Evolutionary conservation across 2,329 filamentous ascomycete genomes (phyloP).

Genomic region (Aspergillus chevalieri): DNA sequence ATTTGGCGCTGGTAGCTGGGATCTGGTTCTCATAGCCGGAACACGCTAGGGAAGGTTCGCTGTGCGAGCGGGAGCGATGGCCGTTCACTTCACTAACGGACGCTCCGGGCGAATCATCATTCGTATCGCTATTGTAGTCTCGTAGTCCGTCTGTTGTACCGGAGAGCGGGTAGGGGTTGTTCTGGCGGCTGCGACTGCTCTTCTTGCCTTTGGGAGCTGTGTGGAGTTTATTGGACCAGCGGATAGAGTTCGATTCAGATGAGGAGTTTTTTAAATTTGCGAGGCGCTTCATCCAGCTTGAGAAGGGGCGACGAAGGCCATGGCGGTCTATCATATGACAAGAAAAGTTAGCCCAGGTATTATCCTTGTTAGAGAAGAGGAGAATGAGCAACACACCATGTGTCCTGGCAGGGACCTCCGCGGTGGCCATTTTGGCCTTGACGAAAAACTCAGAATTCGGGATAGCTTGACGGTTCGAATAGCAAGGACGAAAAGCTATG

Average conservation of each 20-base stretch:
- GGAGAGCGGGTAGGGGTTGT: conserved; percentile 89
- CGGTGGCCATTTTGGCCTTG: conserved; percentile 24
- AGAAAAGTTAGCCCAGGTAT: conserved; percentile 1
- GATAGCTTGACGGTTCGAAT: not conserved
- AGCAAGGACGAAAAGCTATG: not conserved
- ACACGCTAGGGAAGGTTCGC: conserved; percentile 55
- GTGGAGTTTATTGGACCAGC: conserved; percentile 35
- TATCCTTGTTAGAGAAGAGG: not conserved
- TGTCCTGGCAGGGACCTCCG: conserved; percentile 29
- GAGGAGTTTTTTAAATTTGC: conserved; percentile 76
- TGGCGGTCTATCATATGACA: conserved; percentile 55
- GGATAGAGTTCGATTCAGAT: conserved; percentile 37
- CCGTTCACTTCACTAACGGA: conserved; percentile 42
- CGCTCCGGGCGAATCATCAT: conserved; percentile 47
- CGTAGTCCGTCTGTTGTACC: conserved; percentile 48
- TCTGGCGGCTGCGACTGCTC: conserved; percentile 48
- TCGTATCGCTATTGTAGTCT: conserved; percentile 40
- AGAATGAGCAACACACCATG: conserved; percentile 35
- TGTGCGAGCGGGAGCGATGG: conserved; percentile 50
- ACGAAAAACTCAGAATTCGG: not conserved
- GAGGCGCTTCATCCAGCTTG: conserved; percentile 90
- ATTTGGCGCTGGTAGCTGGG: conserved; percentile 61
- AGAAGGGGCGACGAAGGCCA: conserved; percentile 75
- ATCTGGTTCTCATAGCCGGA: conserved; percentile 57
- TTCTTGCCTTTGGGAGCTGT: conserved; percentile 48